These are phyloP conservation scores for Nemania diffusa DNA, from an alignment of 2,329 filamentous ascomycete genomes.

Conservation along the genomic window DNA sequence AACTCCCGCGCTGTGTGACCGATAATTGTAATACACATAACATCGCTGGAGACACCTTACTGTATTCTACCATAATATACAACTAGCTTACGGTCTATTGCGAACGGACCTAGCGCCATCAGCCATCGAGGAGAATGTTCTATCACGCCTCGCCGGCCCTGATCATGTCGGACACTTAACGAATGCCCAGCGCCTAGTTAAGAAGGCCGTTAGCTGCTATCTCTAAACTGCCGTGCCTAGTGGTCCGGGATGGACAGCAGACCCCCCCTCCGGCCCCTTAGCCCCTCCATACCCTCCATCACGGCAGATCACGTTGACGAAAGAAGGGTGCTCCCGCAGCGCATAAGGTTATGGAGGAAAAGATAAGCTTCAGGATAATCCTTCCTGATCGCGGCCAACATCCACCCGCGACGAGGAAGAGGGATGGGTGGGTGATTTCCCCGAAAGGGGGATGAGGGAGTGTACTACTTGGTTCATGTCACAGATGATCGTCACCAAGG, in stretches of 20 bases:
- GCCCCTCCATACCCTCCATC: constrained; percentile 37
- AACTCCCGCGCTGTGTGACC: constrained; percentile 4
- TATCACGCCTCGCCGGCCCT: constrained; percentile 28
- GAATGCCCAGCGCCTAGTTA: constrained; percentile 41
- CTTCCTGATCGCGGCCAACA: constrained; percentile 29
- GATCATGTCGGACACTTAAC: constrained; percentile 28
- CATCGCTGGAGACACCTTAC: constrained; percentile 19
- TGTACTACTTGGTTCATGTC: constrained; percentile 17
- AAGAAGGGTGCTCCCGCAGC: constrained; percentile 42
- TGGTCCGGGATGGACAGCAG: constrained; percentile 33
- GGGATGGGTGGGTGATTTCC: constrained; percentile 30
- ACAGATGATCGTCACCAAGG: constrained; percentile 25
- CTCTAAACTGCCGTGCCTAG: constrained; percentile 30
- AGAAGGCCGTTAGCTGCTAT: constrained; percentile 41
- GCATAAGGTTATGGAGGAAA: constrained; percentile 33
- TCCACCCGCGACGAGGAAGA: constrained; percentile 31
- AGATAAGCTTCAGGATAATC: constrained; percentile 33
- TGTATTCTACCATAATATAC: constrained; percentile 5
- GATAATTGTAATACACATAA: constrained; percentile 23
- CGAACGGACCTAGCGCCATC: constrained; percentile 22
- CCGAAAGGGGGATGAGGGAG: constrained; percentile 24
- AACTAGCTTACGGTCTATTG: constrained; percentile 29
- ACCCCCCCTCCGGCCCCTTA: constrained; percentile 29
- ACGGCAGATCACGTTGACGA: constrained; percentile 43
- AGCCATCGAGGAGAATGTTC: constrained; percentile 7